Evolutionary conservation across 257 asterid genomes (phyloP).

Genomic region (Haberlea rhodopensis): DNA sequence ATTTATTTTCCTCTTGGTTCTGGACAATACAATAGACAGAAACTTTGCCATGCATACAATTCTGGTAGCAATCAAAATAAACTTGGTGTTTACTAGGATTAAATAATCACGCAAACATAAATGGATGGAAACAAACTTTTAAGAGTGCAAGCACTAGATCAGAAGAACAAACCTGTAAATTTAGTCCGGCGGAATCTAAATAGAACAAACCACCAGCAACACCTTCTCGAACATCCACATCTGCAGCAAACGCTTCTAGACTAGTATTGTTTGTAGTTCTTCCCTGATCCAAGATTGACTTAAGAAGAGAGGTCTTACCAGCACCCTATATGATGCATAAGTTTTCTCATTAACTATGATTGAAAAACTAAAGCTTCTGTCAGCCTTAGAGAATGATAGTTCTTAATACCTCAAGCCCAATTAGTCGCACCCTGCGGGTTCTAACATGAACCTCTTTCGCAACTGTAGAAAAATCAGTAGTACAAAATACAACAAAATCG

Average conservation of each 20-base stretch:
- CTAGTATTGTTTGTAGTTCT: slow-evolving; percentile 36
- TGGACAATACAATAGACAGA: background rate
- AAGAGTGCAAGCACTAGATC: slow-evolving; percentile 12
- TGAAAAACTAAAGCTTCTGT: slow-evolving; percentile 15
- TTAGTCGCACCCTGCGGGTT: slow-evolving; percentile 80
- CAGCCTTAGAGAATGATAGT: slow-evolving; percentile 10
- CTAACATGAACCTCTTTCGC: slow-evolving; percentile 79
- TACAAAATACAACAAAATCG: slow-evolving; percentile 72
- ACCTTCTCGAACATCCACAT: slow-evolving; percentile 70
- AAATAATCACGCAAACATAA: background rate
- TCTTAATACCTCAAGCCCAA: slow-evolving; percentile 88
- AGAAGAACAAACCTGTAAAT: slow-evolving; percentile 67
- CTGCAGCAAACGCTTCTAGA: slow-evolving; percentile 52
- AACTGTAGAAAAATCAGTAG: slow-evolving; percentile 85
- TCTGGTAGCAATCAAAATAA: background rate
- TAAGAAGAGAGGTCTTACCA: slow-evolving; percentile 91
- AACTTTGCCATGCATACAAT: background rate
- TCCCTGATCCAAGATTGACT: slow-evolving; percentile 73
- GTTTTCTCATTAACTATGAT: slow-evolving; percentile 20
- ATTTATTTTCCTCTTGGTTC: slow-evolving; percentile 4
- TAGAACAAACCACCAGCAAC: slow-evolving; percentile 86
- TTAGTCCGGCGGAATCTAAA: slow-evolving; percentile 79
- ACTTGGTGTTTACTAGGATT: slow-evolving; percentile 3
- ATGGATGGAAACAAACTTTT: slow-evolving; percentile 14
- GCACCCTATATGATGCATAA: slow-evolving; percentile 66